Evolutionary conservation across 768 basidiomycete species (phyloP).

Genomic region (Leccinum fibrillosum): DNA sequence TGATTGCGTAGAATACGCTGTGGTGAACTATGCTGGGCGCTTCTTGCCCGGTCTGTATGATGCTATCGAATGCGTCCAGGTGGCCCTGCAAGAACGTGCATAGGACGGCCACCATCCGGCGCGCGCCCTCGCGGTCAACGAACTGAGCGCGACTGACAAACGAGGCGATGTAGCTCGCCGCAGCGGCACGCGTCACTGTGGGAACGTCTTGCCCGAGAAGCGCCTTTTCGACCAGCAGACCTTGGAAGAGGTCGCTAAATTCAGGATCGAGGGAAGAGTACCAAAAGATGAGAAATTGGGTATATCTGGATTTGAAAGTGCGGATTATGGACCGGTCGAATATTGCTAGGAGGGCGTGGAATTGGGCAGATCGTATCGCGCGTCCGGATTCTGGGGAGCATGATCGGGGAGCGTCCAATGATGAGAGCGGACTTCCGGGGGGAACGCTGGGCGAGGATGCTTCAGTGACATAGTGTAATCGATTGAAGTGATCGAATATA

Average conservation of each 20-base stretch:
- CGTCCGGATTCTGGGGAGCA: slow-evolving; percentile 35
- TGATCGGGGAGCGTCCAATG: slow-evolving; percentile 23
- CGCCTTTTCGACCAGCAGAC: slow-evolving; percentile 89
- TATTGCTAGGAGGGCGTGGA: slow-evolving; percentile 84
- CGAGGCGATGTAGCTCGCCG: slow-evolving; percentile 89
- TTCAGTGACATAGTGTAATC: slow-evolving; percentile 34
- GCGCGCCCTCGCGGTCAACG: slow-evolving; percentile 70
- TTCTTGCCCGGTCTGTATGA: slow-evolving; percentile 36
- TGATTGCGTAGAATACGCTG: slow-evolving; percentile 86
- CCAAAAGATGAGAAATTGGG: slow-evolving; percentile 97
- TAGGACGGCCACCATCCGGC: slow-evolving; percentile 76
- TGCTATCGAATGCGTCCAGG: slow-evolving; percentile 65
- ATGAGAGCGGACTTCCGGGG: slow-evolving; percentile 9
- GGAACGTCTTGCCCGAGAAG: slow-evolving; percentile 59
- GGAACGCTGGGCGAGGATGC: slow-evolving; percentile 8
- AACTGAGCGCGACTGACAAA: slow-evolving; percentile 90
- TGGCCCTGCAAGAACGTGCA: slow-evolving; percentile 80
- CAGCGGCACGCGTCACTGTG: slow-evolving; percentile 82
- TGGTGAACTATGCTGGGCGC: slow-evolving; percentile 40
- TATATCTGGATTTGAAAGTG: slow-evolving; percentile 96
- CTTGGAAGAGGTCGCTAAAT: slow-evolving; percentile 91
- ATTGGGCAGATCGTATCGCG: slow-evolving; percentile 55
- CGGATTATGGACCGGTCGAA: slow-evolving; percentile 92
- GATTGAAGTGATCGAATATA: slow-evolving; percentile 81
- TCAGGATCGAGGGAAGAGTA: slow-evolving; percentile 86